These are phyloP conservation scores for Physcomitrium patens DNA, from an alignment of 225 moss, liverwort and hornwort genomes.

Conservation along the genomic window DNA sequence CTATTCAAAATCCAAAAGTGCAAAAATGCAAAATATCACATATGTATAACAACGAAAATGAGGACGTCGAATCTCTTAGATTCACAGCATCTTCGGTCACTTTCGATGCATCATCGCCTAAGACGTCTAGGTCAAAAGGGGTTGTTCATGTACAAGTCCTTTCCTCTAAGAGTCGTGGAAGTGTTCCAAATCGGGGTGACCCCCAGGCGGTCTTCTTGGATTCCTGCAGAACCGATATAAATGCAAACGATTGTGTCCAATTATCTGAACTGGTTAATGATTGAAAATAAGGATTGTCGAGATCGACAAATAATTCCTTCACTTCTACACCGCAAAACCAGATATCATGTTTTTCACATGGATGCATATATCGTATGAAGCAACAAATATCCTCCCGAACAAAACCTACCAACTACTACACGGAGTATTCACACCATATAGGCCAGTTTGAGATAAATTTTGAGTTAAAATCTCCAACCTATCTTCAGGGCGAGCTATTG, in stretches of 20 bases:
- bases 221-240: conserved; percentile 42
- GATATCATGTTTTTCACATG: background rate
- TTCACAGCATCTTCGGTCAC: too few species aligned
- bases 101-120: too few species aligned
- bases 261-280: background rate
- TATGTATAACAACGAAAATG: too few species aligned
- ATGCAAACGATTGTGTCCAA: background rate
- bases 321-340: background rate
- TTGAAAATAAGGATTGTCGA: background rate
- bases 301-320: background rate
- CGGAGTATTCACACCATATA: background rate
- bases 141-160: too few species aligned
- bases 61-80: too few species aligned
- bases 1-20: too few species aligned
- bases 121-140: too few species aligned
- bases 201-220: conserved; percentile 45
- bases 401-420: background rate
- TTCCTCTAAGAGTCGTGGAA: conserved; percentile 43
- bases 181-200: conserved; percentile 69
- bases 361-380: background rate
- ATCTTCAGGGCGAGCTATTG: background rate
- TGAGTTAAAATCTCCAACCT: background rate
- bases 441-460: background rate
- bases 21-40: too few species aligned
- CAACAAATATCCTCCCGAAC: background rate